Evolutionary conservation across 768 basidiomycete species (phyloP).

Genomic region (Phylloporus rhodoxanthus): DNA sequence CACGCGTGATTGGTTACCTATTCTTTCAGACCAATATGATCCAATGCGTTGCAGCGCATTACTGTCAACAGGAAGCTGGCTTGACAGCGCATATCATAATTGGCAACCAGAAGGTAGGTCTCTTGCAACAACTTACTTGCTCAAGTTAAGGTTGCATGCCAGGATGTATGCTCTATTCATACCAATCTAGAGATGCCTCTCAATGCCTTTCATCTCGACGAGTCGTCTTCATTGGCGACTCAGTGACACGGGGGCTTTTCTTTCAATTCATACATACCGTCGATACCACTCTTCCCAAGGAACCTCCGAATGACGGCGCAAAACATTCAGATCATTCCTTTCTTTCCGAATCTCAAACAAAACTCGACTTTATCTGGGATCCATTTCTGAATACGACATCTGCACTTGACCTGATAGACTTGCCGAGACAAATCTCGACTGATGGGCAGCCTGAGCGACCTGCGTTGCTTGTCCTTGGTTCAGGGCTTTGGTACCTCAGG

Average conservation of each 20-base stretch:
- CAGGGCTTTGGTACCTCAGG: constrained; percentile 86
- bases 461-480: constrained; percentile 73
- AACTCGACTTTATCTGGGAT: constrained; percentile 73
- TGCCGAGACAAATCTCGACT: background rate
- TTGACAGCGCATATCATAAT: constrained; percentile 56
- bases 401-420: constrained; percentile 41
- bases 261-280: constrained; percentile 63
- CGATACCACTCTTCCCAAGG: constrained; percentile 50
- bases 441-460: constrained; percentile 32
- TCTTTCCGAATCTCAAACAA: constrained; percentile 39
- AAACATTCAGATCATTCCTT: constrained; percentile 67
- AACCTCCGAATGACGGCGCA: constrained; percentile 47
- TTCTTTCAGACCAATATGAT: constrained; percentile 57
- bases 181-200: constrained; percentile 48
- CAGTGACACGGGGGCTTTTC: constrained; percentile 72
- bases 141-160: constrained; percentile 8
- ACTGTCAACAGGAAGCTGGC: constrained; percentile 70
- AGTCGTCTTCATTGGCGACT: constrained; percentile 81
- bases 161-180: constrained; percentile 80
- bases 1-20: background rate
- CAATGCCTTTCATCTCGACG: constrained; percentile 53
- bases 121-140: constrained; percentile 20
- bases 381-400: constrained; percentile 75
- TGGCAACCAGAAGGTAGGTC: constrained; percentile 81
- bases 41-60: constrained; percentile 68